Evolutionary conservation across 176 grass and related monocot species (phyloP).

Genomic region (Canna indica): DNA sequence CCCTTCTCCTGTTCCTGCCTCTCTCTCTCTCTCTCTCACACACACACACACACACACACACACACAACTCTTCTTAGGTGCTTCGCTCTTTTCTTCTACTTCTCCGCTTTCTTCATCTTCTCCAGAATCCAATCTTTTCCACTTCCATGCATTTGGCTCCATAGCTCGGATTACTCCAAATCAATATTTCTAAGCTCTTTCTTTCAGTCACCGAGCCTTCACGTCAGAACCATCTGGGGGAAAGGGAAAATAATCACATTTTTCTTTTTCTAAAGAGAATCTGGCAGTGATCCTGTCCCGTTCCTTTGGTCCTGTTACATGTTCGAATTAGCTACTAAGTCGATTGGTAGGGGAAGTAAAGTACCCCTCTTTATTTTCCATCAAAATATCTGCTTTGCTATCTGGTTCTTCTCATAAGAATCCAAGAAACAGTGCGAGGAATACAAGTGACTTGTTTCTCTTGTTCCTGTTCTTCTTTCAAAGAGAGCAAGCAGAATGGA

Average conservation of each 20-base stretch:
- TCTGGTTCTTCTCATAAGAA: slow-evolving; percentile 1
- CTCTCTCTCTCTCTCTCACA: background rate
- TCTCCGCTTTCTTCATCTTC: background rate
- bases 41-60: background rate
- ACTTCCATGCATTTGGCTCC: slow-evolving; percentile 20
- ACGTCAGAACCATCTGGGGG: slow-evolving; percentile 12
- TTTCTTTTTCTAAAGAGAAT: slow-evolving; percentile 22
- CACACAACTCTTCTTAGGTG: background rate
- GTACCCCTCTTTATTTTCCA: slow-evolving; percentile 32
- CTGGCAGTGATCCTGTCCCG: slow-evolving; percentile 18
- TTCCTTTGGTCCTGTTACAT: slow-evolving; percentile 9
- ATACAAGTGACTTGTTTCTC: slow-evolving; percentile 35
- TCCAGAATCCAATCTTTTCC: slow-evolving; percentile 39
- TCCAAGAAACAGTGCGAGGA: slow-evolving; percentile 23
- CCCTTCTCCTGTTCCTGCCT: background rate
- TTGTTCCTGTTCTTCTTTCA: slow-evolving; percentile 21
- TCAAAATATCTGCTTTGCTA: slow-evolving; percentile 49
- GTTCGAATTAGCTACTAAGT: slow-evolving; percentile 1
- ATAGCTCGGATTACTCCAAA: slow-evolving; percentile 1
- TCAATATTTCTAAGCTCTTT: slow-evolving; percentile 13
- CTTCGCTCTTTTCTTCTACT: background rate
- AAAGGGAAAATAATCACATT: background rate
- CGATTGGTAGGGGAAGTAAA: slow-evolving; percentile 8
- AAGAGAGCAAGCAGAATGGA: slow-evolving; percentile 23
- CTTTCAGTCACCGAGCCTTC: background rate